Conservation (phyloP, 768 basidiomycete species). For the Cubamyces sp. region DNA sequence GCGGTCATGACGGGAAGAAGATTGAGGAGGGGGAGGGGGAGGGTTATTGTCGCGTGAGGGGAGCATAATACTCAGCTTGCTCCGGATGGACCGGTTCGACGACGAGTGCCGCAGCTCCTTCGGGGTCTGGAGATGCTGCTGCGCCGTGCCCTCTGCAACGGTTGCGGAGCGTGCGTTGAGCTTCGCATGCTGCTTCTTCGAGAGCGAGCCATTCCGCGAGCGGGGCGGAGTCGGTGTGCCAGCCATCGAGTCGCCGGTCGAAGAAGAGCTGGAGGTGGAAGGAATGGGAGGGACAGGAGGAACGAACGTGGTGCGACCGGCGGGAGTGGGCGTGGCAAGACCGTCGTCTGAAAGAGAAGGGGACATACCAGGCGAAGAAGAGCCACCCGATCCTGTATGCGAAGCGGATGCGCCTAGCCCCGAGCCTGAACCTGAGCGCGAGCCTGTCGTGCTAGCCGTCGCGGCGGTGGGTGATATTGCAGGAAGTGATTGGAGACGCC, state of each 20-base stretch:
- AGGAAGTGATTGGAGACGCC: constrained; percentile 23
- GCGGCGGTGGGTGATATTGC: constrained; percentile 13
- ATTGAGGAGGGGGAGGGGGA: constrained; percentile 4
- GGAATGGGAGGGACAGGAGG: constrained; percentile 22
- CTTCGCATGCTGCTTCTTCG: constrained; percentile 10
- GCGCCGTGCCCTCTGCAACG: constrained; percentile 14
- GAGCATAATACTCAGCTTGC: constrained; percentile 27
- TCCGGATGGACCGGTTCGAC: constrained; percentile 24
- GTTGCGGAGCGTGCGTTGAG: constrained; percentile 30
- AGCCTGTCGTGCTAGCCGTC: constrained; percentile 16
- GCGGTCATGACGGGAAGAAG: constrained; percentile 26
- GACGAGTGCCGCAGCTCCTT: constrained; percentile 22
- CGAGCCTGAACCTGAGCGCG: constrained; percentile 17
- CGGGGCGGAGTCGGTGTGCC: constrained; percentile 6
- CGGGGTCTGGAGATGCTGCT: constrained; percentile 15
- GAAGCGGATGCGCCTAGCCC: constrained; percentile 1
- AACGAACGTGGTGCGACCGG: constrained; percentile 27
- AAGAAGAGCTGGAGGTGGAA: constrained; percentile 11
- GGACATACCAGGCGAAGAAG: constrained; percentile 11
- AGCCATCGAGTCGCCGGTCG: constrained; percentile 29
- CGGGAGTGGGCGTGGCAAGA: constrained; percentile 30
- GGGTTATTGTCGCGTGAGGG: constrained; percentile 21
- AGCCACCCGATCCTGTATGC: constrained; percentile 2
- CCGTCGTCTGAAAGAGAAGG: constrained; percentile 27
- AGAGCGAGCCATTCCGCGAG: constrained; percentile 14